Conservation (phyloP, 441 rosid species). For the Bocquillonia castaneifolia region DNA sequence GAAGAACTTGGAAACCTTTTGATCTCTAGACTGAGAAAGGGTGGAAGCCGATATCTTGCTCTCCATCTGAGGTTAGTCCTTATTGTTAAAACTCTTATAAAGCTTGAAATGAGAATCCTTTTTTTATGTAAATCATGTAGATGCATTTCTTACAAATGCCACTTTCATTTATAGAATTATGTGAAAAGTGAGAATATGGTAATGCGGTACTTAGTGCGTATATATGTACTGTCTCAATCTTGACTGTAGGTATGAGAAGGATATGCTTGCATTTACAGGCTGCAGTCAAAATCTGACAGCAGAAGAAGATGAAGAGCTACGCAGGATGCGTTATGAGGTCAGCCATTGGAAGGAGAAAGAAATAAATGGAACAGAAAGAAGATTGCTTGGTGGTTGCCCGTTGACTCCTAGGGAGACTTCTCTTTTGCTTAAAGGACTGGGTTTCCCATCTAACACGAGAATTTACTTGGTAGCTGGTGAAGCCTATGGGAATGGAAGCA, state of each 20-base stretch:
- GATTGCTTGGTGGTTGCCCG: constrained; percentile 87
- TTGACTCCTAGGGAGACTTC: constrained; percentile 89
- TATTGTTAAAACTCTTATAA: neutral
- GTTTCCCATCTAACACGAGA: constrained; percentile 61
- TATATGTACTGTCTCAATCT: neutral
- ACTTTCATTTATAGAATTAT: neutral
- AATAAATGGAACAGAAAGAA: constrained; percentile 82
- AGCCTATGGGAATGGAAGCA: constrained; percentile 77
- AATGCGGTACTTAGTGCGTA: neutral
- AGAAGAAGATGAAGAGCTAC: constrained; percentile 77
- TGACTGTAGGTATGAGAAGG: constrained; percentile 75
- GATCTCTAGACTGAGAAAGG: constrained; percentile 67
- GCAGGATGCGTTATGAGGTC: constrained; percentile 71
- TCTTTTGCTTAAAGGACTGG: constrained; percentile 70
- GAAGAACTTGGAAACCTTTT: constrained; percentile 72
- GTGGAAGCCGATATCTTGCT: constrained; percentile 71
- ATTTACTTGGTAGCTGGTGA: constrained; percentile 91
- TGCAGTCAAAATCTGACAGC: constrained; percentile 76
- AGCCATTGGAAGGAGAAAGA: constrained; percentile 95
- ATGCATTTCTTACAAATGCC: neutral
- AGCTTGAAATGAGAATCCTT: neutral
- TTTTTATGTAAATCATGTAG: neutral
- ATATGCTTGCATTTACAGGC: constrained; percentile 95
- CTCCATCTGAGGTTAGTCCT: constrained; percentile 77
- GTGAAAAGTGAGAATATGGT: neutral